phyloP scores from a whole-genome alignment of 345 rosid species.

The Geranium rotundifolium region DNA sequence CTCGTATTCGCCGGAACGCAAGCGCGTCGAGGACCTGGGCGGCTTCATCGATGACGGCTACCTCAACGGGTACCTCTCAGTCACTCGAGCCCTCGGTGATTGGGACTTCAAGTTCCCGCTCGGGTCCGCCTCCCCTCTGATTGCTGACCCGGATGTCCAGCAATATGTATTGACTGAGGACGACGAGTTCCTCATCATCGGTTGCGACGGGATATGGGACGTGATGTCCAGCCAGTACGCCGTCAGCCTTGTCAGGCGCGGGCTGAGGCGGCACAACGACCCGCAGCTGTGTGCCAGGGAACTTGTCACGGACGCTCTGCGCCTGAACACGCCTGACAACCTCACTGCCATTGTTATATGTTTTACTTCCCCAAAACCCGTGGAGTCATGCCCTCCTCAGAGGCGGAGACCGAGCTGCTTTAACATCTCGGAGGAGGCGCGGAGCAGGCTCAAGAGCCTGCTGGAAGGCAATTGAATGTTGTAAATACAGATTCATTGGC shows the following conservation, averaged over 20 bases:
- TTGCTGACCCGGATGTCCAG: slow-evolving; percentile 69
- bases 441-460: slow-evolving; percentile 36
- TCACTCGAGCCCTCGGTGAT: slow-evolving; percentile 85
- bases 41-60: slow-evolving; percentile 37
- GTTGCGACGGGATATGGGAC: slow-evolving; percentile 90
- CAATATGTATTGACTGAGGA: slow-evolving; percentile 49
- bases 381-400: slow-evolving; percentile 34
- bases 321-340: slow-evolving; percentile 44
- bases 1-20: slow-evolving; percentile 47
- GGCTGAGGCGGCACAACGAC: slow-evolving; percentile 43
- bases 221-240: slow-evolving; percentile 69
- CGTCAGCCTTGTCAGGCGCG: slow-evolving; percentile 54
- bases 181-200: slow-evolving; percentile 75
- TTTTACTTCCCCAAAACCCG: slow-evolving; percentile 17
- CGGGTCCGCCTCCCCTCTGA: slow-evolving; percentile 60
- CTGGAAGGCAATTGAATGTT: slow-evolving; percentile 50
- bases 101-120: slow-evolving; percentile 66
- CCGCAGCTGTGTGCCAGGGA: slow-evolving; percentile 50
- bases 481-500: slow-evolving; percentile 7
- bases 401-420: slow-evolving; percentile 28
- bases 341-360: slow-evolving; percentile 45
- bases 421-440: slow-evolving; percentile 44
- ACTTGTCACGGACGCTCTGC: slow-evolving; percentile 45
- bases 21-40: slow-evolving; percentile 53
- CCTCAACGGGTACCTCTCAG: slow-evolving; percentile 47